A percentile compares a stretch with the other conserved stretches of the same genome.
Evolutionary conservation across 2,329 filamentous ascomycete genomes (phyloP).

Genomic region (Apiospora pterosperma): DNA sequence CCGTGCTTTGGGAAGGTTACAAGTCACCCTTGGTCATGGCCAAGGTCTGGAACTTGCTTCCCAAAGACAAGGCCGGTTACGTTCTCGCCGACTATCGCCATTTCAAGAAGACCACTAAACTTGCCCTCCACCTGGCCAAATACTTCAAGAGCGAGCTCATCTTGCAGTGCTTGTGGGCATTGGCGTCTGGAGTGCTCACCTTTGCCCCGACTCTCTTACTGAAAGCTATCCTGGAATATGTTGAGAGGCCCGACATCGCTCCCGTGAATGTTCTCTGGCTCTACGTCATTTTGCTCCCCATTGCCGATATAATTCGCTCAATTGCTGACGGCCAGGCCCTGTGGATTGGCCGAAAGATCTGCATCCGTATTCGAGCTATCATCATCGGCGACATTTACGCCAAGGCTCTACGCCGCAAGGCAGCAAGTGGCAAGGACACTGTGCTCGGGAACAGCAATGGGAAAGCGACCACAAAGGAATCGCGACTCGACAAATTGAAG

Average conservation of each 20-base stretch:
- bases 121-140: constrained; percentile 77
- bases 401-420: constrained; percentile 89
- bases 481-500: constrained; percentile 49
- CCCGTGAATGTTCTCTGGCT: constrained; percentile 92
- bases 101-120: constrained; percentile 73
- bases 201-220: constrained; percentile 90
- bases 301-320: constrained; percentile 78
- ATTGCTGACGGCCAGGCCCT: constrained; percentile 81
- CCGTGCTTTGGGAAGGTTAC: constrained; percentile 86
- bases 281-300: constrained; percentile 85
- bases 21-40: constrained; percentile 76
- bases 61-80: constrained; percentile 80
- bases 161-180: constrained; percentile 76
- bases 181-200: constrained; percentile 75
- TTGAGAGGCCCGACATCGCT: constrained; percentile 74
- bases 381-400: constrained; percentile 97
- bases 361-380: constrained; percentile 87
- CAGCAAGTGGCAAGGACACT: constrained; percentile 73
- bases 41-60: constrained; percentile 87
- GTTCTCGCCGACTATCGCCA: constrained; percentile 83
- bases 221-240: constrained; percentile 87
- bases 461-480: constrained; percentile 32
- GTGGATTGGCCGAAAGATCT: constrained; percentile 92
- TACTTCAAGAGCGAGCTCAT: constrained; percentile 79
- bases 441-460: constrained; percentile 59